phyloP scores from a whole-genome alignment of 2,329 filamentous ascomycete genomes.

The Claviceps maximensis region DNA sequence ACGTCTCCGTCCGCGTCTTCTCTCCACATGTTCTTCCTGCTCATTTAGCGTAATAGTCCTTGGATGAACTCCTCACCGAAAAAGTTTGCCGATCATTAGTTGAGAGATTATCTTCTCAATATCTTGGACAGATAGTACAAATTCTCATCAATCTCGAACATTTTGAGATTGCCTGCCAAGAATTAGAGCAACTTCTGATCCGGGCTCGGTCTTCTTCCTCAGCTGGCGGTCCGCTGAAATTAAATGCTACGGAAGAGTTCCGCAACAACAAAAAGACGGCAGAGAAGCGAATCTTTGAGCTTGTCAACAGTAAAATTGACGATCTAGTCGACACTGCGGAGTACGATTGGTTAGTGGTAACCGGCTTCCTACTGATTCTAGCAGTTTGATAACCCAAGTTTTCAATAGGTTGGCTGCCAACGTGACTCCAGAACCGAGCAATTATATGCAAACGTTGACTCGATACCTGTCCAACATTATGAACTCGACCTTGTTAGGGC shows the following conservation, averaged over 20 bases:
- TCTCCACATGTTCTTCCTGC: neutral
- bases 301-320: slow-evolving; percentile 97
- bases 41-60: slow-evolving; percentile 38
- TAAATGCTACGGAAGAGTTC: slow-evolving; percentile 79
- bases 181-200: slow-evolving; percentile 77
- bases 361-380: slow-evolving; percentile 5
- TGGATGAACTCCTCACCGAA: slow-evolving; percentile 88
- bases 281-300: slow-evolving; percentile 94
- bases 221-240: slow-evolving; percentile 63
- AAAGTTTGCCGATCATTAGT: slow-evolving; percentile 88
- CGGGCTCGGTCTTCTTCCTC: slow-evolving; percentile 72
- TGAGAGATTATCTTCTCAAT: slow-evolving; percentile 79
- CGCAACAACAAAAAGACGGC: slow-evolving; percentile 85
- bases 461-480: slow-evolving; percentile 92
- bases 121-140: slow-evolving; percentile 94
- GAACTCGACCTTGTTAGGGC: slow-evolving; percentile 79
- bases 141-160: slow-evolving; percentile 96
- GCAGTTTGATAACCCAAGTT: neutral
- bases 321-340: slow-evolving; percentile 94
- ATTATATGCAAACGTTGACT: slow-evolving; percentile 91
- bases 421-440: slow-evolving; percentile 61
- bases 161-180: slow-evolving; percentile 84
- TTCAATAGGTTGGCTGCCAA: slow-evolving; percentile 35
- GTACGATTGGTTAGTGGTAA: slow-evolving; percentile 62
- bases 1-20: neutral